A percentile compares a stretch with the other conserved stretches of the same genome.
Evolutionary conservation across 768 basidiomycete species (phyloP).

Genomic region (Boletus huronensis): DNA sequence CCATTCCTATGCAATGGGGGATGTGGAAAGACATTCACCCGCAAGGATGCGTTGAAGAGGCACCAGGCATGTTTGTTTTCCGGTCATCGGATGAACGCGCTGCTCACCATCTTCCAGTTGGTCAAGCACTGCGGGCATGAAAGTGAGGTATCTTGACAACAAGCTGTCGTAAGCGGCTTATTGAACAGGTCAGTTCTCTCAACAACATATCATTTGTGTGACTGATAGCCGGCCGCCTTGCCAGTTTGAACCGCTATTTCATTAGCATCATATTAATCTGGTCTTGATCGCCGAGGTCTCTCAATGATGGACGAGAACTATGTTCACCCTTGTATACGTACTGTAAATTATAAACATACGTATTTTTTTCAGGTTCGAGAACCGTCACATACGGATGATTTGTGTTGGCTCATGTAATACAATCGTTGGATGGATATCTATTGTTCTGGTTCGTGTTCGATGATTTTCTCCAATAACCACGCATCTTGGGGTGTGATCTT

Average conservation of each 20-base stretch:
- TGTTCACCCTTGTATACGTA: slow-evolving; percentile 26
- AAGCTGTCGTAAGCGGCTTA: slow-evolving; percentile 16
- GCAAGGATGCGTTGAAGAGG: slow-evolving; percentile 82
- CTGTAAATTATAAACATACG: slow-evolving; percentile 29
- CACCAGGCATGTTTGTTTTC: slow-evolving; percentile 58
- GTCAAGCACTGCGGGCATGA: slow-evolving; percentile 77
- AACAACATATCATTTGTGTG: slow-evolving; percentile 8
- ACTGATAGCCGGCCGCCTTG: slow-evolving; percentile 19
- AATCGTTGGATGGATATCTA: slow-evolving; percentile 24
- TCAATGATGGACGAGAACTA: slow-evolving; percentile 16
- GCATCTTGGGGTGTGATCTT: slow-evolving; percentile 82
- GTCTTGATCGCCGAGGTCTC: slow-evolving; percentile 16
- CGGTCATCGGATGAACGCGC: slow-evolving; percentile 2
- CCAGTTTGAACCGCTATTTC: slow-evolving; percentile 22
- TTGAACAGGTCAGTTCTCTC: slow-evolving; percentile 15
- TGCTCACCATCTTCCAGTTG: slow-evolving; percentile 42
- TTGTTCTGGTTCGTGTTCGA: slow-evolving; percentile 31
- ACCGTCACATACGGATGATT: slow-evolving; percentile 15
- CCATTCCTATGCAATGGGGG: slow-evolving; percentile 80
- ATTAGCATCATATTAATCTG: slow-evolving; percentile 25
- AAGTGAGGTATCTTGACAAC: slow-evolving; percentile 40
- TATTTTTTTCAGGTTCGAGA: slow-evolving; percentile 12
- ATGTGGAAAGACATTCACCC: slow-evolving; percentile 83
- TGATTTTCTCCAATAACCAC: slow-evolving; percentile 75
- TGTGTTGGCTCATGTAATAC: slow-evolving; percentile 23